Evolutionary conservation across 2,329 filamentous ascomycete genomes (phyloP).

Genomic region (Cadophora luteo-olivacea): DNA sequence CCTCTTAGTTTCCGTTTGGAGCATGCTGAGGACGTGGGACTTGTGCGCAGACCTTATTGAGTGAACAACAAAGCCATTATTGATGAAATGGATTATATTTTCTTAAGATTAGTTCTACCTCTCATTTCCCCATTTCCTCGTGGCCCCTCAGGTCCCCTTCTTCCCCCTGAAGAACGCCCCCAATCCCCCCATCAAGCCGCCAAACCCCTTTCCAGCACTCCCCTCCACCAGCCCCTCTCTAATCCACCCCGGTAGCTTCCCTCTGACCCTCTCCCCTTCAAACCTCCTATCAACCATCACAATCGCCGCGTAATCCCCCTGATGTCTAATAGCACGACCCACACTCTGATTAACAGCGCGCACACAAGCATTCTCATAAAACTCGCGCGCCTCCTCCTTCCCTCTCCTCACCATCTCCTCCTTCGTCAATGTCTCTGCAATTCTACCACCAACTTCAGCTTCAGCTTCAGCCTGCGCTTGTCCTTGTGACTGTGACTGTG

Average conservation of each 20-base stretch:
- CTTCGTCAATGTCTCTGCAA: conserved; percentile 27
- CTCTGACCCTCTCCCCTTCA: conserved; percentile 71
- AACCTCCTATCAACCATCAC: conserved; percentile 85
- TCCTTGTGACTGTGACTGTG: not conserved
- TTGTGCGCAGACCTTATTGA: too few species aligned
- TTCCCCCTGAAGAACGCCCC: conserved; percentile 60
- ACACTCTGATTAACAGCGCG: conserved; percentile 96
- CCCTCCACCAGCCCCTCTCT: conserved; percentile 65
- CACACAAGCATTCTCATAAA: conserved; percentile 96
- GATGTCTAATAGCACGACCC: conserved; percentile 88
- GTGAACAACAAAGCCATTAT: too few species aligned
- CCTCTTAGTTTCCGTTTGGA: too few species aligned
- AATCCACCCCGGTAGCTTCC: conserved; percentile 92
- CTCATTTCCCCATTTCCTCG: too few species aligned
- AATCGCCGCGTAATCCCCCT: conserved; percentile 88
- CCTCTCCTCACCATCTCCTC: conserved; percentile 48
- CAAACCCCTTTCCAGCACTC: conserved; percentile 58
- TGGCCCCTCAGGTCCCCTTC: not conserved
- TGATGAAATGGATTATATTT: too few species aligned
- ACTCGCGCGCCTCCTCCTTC: conserved; percentile 72
- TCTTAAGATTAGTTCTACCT: too few species aligned
- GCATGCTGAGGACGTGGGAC: too few species aligned
- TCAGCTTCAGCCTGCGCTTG: not conserved
- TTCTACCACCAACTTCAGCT: not conserved
- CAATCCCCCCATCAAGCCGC: conserved; percentile 63